phyloP scores from a whole-genome alignment of 2,329 filamentous ascomycete species.

The Orbilia javanica region DNA sequence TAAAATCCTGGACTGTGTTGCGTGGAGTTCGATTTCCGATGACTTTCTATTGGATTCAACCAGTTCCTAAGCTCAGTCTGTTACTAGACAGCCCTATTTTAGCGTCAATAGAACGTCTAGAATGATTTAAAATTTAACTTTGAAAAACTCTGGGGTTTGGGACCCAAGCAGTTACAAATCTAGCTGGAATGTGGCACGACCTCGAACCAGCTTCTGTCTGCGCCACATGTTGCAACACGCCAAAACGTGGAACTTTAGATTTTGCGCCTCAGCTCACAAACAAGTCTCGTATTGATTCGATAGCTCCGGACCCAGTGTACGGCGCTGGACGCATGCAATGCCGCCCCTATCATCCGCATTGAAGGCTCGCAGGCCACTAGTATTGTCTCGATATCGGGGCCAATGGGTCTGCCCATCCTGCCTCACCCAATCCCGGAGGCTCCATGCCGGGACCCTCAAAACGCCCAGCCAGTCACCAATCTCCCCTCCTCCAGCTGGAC shows the following conservation, averaged over 20 bases:
- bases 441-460: slow-evolving; percentile 1
- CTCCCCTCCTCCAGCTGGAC: slow-evolving; percentile 11
- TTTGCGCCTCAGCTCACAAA: neutral
- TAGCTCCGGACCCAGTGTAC: neutral
- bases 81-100: no score
- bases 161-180: neutral
- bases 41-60: no score
- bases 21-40: no score
- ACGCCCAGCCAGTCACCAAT: slow-evolving; percentile 24
- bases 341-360: slow-evolving; percentile 15
- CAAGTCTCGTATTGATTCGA: neutral
- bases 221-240: slow-evolving; percentile 20
- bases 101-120: no score
- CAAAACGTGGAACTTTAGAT: slow-evolving; percentile 2
- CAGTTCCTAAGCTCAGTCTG: no score
- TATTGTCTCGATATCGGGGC: neutral
- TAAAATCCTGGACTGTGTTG: no score
- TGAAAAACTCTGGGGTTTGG: neutral
- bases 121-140: neutral
- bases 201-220: neutral
- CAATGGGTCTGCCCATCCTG: slow-evolving; percentile 46
- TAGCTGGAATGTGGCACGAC: neutral
- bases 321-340: neutral
- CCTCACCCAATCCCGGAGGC: slow-evolving; percentile 16
- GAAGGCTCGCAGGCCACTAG: slow-evolving; percentile 14